phyloP scores from a whole-genome alignment of 1,284 basidiomycete genomes.

The Puccinia hordei region DNA sequence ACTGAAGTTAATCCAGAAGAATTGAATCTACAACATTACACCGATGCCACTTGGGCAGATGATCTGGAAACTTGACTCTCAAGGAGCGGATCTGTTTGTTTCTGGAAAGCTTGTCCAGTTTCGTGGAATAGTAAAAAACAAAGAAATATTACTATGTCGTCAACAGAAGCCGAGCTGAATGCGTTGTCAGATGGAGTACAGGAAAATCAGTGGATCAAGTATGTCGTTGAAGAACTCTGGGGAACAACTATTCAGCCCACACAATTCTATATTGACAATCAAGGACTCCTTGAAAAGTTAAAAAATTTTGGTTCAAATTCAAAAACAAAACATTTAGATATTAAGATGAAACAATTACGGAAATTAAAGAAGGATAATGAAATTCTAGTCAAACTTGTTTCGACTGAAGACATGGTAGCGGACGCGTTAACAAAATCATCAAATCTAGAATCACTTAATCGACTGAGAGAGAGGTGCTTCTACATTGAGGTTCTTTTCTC shows the following conservation, averaged over 20 bases:
- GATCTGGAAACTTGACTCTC: not conserved
- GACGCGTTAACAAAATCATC: not conserved
- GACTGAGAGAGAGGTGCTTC: not conserved
- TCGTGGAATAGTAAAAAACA: not conserved
- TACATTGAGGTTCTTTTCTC: not conserved
- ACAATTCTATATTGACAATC: slow-evolving; percentile 9
- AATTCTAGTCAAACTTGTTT: not conserved
- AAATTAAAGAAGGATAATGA: not conserved
- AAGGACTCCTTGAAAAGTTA: not conserved
- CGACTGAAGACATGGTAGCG: not conserved
- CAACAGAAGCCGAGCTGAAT: not conserved
- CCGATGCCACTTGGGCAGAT: not conserved
- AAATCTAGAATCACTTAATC: not conserved
- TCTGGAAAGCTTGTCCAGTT: slow-evolving; percentile 5
- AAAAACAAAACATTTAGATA: not conserved
- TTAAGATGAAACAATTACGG: not conserved
- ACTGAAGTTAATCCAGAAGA: not conserved
- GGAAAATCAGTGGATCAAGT: not conserved
- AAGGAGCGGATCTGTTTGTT: not conserved
- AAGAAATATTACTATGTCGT: not conserved
- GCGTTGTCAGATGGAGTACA: not conserved
- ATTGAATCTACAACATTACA: not conserved
- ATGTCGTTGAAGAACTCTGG: slow-evolving; percentile 4
- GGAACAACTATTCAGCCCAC: not conserved
- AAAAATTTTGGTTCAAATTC: slow-evolving; percentile 16